phyloP scores from a whole-genome alignment of 352 stramenopile genomes.

The Globisporangium paroecandrum region DNA sequence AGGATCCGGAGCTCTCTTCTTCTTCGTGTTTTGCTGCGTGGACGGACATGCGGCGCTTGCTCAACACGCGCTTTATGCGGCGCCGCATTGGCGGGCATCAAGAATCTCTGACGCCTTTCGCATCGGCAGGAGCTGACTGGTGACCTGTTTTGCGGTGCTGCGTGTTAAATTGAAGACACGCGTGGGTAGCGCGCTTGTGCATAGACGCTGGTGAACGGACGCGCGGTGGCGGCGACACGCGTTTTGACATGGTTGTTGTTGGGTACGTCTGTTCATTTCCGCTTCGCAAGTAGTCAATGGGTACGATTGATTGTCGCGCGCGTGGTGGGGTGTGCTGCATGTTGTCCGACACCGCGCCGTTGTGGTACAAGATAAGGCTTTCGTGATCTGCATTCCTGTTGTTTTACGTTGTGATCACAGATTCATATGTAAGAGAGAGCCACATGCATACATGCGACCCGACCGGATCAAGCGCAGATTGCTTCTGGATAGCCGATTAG shows the following conservation, averaged over 20 bases:
- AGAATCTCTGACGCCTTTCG: background rate
- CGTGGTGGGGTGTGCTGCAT: background rate
- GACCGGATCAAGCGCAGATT: too few species aligned
- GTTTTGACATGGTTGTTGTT: background rate
- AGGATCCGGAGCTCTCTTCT: background rate
- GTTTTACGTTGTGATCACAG: background rate
- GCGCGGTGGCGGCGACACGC: too few species aligned
- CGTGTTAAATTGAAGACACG: background rate
- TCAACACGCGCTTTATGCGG: background rate
- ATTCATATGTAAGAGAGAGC: background rate
- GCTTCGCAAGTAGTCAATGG: background rate
- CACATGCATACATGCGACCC: too few species aligned
- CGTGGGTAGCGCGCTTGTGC: background rate
- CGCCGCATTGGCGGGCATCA: background rate
- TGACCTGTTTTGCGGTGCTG: background rate
- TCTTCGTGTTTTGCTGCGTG: background rate
- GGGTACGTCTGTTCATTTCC: background rate
- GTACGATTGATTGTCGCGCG: background rate
- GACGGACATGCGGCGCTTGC: background rate
- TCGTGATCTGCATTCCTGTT: background rate
- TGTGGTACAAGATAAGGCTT: background rate
- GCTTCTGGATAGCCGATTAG: too few species aligned
- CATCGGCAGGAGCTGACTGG: background rate
- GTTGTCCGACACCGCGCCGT: background rate
- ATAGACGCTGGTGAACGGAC: background rate